phyloP scores from a whole-genome alignment of 225 moss, liverwort and hornwort genomes.

The Antitrichia curtipendula region DNA sequence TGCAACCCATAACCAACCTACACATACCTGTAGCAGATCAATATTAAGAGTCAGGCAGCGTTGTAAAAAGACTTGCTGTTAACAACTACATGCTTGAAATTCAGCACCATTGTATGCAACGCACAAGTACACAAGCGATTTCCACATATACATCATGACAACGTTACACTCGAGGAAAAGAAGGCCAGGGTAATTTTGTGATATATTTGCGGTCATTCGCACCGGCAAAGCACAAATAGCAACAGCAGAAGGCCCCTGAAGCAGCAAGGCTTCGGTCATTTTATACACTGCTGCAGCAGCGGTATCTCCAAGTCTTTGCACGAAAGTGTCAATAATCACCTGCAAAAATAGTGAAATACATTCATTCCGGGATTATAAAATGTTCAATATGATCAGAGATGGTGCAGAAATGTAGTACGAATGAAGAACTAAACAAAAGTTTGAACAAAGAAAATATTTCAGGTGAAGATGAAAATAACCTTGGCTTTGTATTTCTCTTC shows the following conservation, averaged over 20 bases:
- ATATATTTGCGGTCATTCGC: neutral
- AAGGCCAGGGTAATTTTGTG: neutral
- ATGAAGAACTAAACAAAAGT: neutral
- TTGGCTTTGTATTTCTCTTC: constrained; percentile 67
- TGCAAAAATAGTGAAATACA: neutral
- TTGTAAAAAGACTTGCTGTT: neutral
- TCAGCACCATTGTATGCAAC: neutral
- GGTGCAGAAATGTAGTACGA: neutral
- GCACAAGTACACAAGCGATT: neutral
- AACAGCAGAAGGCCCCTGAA: constrained; percentile 39
- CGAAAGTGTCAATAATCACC: constrained; percentile 48
- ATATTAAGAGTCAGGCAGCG: neutral
- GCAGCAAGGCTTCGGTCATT: constrained; percentile 26
- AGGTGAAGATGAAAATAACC: constrained; percentile 1
- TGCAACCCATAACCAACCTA: constrained; percentile 43
- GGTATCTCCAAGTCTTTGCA: constrained; percentile 48
- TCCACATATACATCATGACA: neutral
- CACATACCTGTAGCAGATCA: constrained; percentile 12
- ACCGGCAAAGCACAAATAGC: constrained; percentile 45
- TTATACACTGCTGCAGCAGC: constrained; percentile 53
- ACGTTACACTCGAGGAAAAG: neutral
- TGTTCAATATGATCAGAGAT: neutral
- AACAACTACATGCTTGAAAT: neutral
- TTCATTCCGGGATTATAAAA: neutral
- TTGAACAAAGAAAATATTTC: neutral